Evolutionary conservation across 2,329 filamentous ascomycete species (phyloP).

Genomic region (Aspergillus sclerotialis): DNA sequence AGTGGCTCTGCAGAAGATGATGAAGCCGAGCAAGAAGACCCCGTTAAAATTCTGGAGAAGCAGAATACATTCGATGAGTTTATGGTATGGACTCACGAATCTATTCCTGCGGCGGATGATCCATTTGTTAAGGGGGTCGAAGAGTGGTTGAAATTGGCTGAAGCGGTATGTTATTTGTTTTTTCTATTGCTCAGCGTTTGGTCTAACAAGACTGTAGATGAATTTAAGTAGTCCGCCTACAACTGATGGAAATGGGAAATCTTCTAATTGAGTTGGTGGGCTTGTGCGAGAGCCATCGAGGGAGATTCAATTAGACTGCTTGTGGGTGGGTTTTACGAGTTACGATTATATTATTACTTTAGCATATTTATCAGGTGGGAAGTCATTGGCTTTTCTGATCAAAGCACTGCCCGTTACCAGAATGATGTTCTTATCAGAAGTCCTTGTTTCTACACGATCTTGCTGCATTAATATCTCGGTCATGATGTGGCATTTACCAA

Average conservation of each 20-base stretch:
- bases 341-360: too few species aligned
- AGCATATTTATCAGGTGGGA: too few species aligned
- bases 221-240: conserved; percentile 12
- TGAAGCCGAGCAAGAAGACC: conserved; percentile 39
- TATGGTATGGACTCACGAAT: conserved; percentile 79
- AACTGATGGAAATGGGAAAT: conserved; percentile 4
- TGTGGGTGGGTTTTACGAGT: too few species aligned
- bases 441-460: too few species aligned
- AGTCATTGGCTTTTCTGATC: too few species aligned
- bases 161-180: conserved; percentile 47
- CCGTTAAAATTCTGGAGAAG: conserved; percentile 53
- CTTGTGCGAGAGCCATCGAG: too few species aligned
- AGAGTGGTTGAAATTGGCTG: conserved; percentile 73
- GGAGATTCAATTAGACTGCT: too few species aligned
- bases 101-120: conserved; percentile 57
- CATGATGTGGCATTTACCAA: too few species aligned
- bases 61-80: conserved; percentile 66
- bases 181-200: conserved; percentile 5
- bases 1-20: conserved; percentile 41
- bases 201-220: too few species aligned
- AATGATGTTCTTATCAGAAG: too few species aligned
- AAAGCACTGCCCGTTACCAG: too few species aligned
- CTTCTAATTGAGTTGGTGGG: conserved; percentile 11
- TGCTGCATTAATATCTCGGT: too few species aligned
- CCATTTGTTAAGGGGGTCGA: conserved; percentile 66